phyloP scores from a whole-genome alignment of 2,329 filamentous ascomycete genomes.

The Fusarium haematococcum region DNA sequence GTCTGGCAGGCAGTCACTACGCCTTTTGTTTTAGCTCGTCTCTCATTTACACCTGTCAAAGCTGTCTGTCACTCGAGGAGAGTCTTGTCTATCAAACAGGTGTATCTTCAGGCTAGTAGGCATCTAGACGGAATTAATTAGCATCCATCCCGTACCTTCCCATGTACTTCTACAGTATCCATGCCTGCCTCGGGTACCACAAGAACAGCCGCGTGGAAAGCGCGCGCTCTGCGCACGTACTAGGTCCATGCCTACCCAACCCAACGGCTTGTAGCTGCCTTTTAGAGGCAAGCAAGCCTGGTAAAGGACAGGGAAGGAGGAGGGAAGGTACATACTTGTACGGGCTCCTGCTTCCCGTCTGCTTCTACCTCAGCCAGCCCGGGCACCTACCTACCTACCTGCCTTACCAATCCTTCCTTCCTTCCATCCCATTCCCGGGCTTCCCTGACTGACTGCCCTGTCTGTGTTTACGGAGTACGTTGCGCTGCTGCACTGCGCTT shows the following conservation, averaged over 20 bases:
- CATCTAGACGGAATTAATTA: not conserved
- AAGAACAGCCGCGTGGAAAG: conserved; percentile 33
- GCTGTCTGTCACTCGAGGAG: conserved; percentile 1
- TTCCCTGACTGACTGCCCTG: not conserved
- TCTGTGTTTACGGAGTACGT: not conserved
- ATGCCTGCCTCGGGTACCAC: not conserved
- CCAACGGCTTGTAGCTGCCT: conserved; percentile 31
- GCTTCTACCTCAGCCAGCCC: not conserved
- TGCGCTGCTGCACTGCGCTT: conserved; percentile 2
- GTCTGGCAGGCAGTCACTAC: not conserved
- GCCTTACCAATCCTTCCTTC: not conserved
- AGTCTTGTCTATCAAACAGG: not conserved
- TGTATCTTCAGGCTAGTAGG: too few species aligned
- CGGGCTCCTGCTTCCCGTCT: not conserved
- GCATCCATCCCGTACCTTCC: not conserved
- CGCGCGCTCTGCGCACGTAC: conserved; percentile 30
- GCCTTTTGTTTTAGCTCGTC: conserved; percentile 11
- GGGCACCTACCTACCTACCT: not conserved
- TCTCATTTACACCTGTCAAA: conserved; percentile 28
- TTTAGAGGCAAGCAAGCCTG: conserved; percentile 33
- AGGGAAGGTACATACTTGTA: conserved; percentile 14
- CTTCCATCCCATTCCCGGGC: not conserved
- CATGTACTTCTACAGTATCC: not conserved
- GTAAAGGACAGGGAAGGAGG: conserved; percentile 23
- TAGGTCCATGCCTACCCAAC: conserved; percentile 17